These are phyloP conservation scores for Hortiboletus campestris DNA, from an alignment of 768 basidiomycete species.

Conservation along the genomic window DNA sequence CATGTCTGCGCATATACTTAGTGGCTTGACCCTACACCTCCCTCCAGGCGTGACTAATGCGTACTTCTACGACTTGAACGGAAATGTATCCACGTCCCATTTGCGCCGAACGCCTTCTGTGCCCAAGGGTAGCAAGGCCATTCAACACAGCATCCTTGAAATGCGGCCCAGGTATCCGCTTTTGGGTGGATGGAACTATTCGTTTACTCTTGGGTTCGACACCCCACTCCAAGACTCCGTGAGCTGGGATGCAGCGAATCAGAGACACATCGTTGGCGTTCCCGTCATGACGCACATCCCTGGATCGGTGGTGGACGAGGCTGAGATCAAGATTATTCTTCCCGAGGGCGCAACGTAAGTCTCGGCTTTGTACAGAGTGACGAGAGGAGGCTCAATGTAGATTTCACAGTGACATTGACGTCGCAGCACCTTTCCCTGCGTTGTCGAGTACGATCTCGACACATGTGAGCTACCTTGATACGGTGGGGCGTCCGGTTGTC, in stretches of 20 bases:
- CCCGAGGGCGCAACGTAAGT: constrained; percentile 95
- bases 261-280: constrained; percentile 71
- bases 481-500: constrained; percentile 79
- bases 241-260: constrained; percentile 58
- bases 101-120: constrained; percentile 69
- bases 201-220: constrained; percentile 92
- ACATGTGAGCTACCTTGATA: constrained; percentile 89
- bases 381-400: constrained; percentile 6
- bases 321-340: constrained; percentile 74
- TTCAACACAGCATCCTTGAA: constrained; percentile 70
- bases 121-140: constrained; percentile 51
- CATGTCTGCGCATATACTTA: constrained; percentile 66
- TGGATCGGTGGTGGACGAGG: constrained; percentile 78
- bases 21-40: constrained; percentile 73
- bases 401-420: constrained; percentile 66
- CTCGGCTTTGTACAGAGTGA: constrained; percentile 11
- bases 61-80: constrained; percentile 90
- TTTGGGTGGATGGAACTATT: constrained; percentile 97
- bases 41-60: constrained; percentile 78
- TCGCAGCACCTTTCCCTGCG: constrained; percentile 76
- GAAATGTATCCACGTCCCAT: constrained; percentile 94
- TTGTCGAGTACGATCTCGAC: constrained; percentile 57
- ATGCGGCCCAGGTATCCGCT: constrained; percentile 88
- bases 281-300: constrained; percentile 84
- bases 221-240: constrained; percentile 75